These are phyloP conservation scores for Tricholoma sp. DNA, from an alignment of 768 basidiomycete genomes.

Conservation along the genomic window DNA sequence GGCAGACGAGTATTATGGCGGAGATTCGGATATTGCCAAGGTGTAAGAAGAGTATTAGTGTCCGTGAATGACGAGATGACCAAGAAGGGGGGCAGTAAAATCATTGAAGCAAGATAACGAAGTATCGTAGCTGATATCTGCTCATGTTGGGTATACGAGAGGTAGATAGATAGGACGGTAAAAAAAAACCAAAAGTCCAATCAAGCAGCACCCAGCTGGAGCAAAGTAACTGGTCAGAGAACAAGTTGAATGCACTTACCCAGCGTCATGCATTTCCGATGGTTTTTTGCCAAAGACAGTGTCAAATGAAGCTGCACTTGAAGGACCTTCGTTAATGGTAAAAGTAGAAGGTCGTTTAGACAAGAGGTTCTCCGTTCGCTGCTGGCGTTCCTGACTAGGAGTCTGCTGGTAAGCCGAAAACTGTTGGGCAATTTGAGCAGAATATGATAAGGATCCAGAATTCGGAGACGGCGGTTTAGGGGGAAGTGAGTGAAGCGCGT, in stretches of 20 bases:
- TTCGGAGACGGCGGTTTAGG: constrained; percentile 23
- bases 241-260: constrained; percentile 47
- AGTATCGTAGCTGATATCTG: constrained; percentile 28
- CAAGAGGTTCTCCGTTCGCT: constrained; percentile 25
- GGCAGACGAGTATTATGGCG: constrained; percentile 21
- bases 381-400: constrained; percentile 59
- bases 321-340: constrained; percentile 17
- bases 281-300: constrained; percentile 55
- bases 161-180: constrained; percentile 6
- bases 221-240: not conserved
- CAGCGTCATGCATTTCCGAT: constrained; percentile 77
- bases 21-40: constrained; percentile 16
- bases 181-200: constrained; percentile 9
- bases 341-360: constrained; percentile 17
- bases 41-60: constrained; percentile 20
- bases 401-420: constrained; percentile 62
- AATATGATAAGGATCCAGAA: constrained; percentile 42
- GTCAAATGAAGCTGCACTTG: constrained; percentile 24
- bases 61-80: constrained; percentile 13
- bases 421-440: constrained; percentile 61
- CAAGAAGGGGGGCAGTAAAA: constrained; percentile 9
- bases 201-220: not conserved
- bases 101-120: constrained; percentile 23
- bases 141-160: constrained; percentile 14
- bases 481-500: constrained; percentile 19